Conservation (phyloP, 352 stramenopile genomes). For the Pythium sp. region DNA sequence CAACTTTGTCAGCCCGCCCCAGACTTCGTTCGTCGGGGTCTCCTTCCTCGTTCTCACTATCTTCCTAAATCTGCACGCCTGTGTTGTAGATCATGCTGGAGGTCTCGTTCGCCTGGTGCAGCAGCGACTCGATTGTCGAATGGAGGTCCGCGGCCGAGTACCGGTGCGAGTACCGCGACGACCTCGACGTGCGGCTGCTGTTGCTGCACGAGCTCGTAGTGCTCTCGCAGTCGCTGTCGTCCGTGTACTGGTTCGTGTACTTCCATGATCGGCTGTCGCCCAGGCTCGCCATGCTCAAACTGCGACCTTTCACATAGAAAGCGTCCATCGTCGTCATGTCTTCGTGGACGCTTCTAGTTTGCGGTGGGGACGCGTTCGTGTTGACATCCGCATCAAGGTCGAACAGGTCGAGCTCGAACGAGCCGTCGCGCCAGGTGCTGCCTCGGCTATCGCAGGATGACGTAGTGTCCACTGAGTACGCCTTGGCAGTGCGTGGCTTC, state of each 20-base stretch:
- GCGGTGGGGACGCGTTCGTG: slow-evolving; percentile 25
- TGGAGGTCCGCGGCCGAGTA: slow-evolving; percentile 63
- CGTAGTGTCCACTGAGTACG: slow-evolving; percentile 54
- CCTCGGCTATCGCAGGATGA: slow-evolving; percentile 48
- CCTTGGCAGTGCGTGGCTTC: slow-evolving; percentile 38
- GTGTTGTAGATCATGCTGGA: slow-evolving; percentile 45
- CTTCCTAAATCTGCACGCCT: slow-evolving; percentile 14
- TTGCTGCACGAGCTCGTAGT: slow-evolving; percentile 45
- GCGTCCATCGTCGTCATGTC: not conserved
- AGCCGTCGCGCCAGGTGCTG: slow-evolving; percentile 61
- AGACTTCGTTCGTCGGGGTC: not conserved
- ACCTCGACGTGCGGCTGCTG: slow-evolving; percentile 22
- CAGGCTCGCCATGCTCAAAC: slow-evolving; percentile 25
- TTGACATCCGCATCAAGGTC: slow-evolving; percentile 51
- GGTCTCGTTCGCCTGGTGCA: slow-evolving; percentile 65
- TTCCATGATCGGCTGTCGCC: slow-evolving; percentile 35
- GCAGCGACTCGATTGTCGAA: slow-evolving; percentile 69
- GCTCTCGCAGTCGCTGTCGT: slow-evolving; percentile 51
- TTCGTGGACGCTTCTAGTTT: slow-evolving; percentile 35
- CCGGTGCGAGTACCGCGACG: slow-evolving; percentile 37
- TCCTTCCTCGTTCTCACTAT: not conserved
- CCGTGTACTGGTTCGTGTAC: slow-evolving; percentile 13
- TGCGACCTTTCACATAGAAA: slow-evolving; percentile 43
- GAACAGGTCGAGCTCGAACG: slow-evolving; percentile 52
- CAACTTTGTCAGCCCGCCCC: not conserved